Conservation (phyloP, 2,329 filamentous ascomycete genomes). For the Fusarium miscanthi region DNA sequence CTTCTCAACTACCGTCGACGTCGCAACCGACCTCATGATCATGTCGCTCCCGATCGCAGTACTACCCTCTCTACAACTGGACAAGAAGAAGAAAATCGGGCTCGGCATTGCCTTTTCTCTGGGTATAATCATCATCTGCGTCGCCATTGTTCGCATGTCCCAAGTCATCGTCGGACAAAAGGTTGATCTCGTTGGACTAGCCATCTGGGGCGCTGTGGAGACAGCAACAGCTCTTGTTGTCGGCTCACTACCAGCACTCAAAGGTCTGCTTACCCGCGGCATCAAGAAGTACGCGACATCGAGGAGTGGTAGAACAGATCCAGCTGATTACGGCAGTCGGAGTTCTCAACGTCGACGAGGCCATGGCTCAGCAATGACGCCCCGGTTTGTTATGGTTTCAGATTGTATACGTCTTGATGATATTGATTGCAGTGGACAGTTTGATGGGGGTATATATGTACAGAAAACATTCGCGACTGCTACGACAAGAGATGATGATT, state of each 20-base stretch:
- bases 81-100: constrained; percentile 22
- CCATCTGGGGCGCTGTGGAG: constrained; percentile 25
- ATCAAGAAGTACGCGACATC: constrained; percentile 19
- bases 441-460: constrained; percentile 15
- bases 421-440: background rate
- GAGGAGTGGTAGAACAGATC: constrained; percentile 7
- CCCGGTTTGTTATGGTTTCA: background rate
- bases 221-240: constrained; percentile 27
- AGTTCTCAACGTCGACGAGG: constrained; percentile 1
- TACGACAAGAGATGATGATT: background rate
- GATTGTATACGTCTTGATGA: constrained; percentile 20
- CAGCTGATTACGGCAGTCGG: background rate
- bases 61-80: constrained; percentile 19
- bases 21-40: constrained; percentile 24
- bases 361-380: constrained; percentile 5
- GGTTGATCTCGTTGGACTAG: constrained; percentile 20
- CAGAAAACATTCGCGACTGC: constrained; percentile 18
- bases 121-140: constrained; percentile 19
- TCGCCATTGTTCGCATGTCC: constrained; percentile 21
- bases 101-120: constrained; percentile 20
- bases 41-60: constrained; percentile 27
- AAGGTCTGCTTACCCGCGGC: constrained; percentile 10
- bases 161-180: constrained; percentile 20
- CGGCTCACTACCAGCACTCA: constrained; percentile 16
- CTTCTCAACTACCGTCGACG: constrained; percentile 24